phyloP scores from a whole-genome alignment of 805 yeast species.

The Candida chilensis region DNA sequence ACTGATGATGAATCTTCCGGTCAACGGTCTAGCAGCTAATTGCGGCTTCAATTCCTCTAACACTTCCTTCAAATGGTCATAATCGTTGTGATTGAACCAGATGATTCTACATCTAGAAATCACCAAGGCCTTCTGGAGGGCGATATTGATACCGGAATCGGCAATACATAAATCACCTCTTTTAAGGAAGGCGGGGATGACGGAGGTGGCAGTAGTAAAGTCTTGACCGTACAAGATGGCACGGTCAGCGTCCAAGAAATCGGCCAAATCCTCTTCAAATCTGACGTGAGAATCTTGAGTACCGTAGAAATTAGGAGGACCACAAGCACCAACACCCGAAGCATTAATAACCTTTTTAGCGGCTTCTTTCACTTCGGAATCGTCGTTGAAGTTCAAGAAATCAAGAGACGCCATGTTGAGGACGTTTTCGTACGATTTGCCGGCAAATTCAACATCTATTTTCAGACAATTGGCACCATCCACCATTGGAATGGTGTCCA shows the following conservation, averaged over 20 bases:
- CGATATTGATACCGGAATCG: conserved; percentile 66
- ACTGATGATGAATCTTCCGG: conserved; percentile 83
- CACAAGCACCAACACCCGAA: conserved; percentile 96
- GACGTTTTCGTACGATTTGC: conserved; percentile 19
- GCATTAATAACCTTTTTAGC: conserved; percentile 51
- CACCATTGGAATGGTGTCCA: conserved; percentile 55
- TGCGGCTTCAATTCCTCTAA: conserved; percentile 53
- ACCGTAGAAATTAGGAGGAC: conserved; percentile 97
- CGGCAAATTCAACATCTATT: conserved; percentile 18
- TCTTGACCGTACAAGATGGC: conserved; percentile 92
- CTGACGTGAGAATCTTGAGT: conserved; percentile 85
- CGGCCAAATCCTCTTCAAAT: conserved; percentile 66
- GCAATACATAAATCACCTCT: conserved; percentile 91
- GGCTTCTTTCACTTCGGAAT: conserved; percentile 33
- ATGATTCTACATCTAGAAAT: conserved; percentile 81
- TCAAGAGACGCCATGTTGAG: conserved; percentile 68
- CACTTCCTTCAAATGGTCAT: conserved; percentile 69
- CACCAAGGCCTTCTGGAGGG: conserved; percentile 81
- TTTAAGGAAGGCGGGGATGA: conserved; percentile 87
- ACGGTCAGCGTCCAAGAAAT: conserved; percentile 67
- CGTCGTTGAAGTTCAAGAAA: conserved; percentile 52
- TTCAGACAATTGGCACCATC: conserved; percentile 39
- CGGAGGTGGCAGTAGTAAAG: conserved; percentile 76
- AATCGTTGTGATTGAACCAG: conserved; percentile 83
- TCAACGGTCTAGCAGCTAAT: conserved; percentile 65